Evolutionary conservation across 305 asterid species (phyloP), one percentile per base, ranked within the genome.

Genomic region (Plantago coronopus): DNA sequence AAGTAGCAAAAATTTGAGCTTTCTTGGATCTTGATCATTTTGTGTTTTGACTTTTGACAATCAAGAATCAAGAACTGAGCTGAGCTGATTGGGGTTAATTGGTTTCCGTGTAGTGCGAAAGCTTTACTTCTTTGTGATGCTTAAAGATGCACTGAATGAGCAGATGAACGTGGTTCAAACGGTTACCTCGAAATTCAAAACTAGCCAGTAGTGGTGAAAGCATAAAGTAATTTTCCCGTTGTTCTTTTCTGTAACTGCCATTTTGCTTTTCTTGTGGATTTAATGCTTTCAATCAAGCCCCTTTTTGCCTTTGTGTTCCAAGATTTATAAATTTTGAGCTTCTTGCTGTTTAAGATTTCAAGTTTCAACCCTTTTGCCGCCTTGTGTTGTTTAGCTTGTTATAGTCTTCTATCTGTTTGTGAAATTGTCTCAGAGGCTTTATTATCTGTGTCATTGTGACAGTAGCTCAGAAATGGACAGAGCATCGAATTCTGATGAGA

Each of bases 401-500:
- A 34, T 34, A 34, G 40, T 0, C 40, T 12, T 34, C 40, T 34
- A 34, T 9, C 40, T 34, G 40, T 34, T 34, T 34, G 40, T 34
- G 40, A 34, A 34, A 16, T 15, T 37, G 17, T 31, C 57, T 8
- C 20, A 34, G 15, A 17, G 43, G 56, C 66, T 64, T 51, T 13
- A 1, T 50, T 53, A n/a, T 65, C 59, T n/a, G 44, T 37, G 22
- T 21, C 13, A 63, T 61, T 57, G 46, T 42, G 57, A 31, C 12
- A 34, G 53, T 68, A 64, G 34, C 29, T 23, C 5, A 29, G 61
- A 64, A 76, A 88, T 84, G 95, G 94, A 80, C 15, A 76, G 76
- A 22, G 15, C 61, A 34, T 70, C 80, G 21, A 78, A 38, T 71
- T 62, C 69, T 9, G 94, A 82, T 13, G 96, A 85, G 67, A 81